Percentiles rank a stretch among this genome's conserved stretches.
Conservation (phyloP, 108 stramenopile species). For the Nitzschia sp. region DNA sequence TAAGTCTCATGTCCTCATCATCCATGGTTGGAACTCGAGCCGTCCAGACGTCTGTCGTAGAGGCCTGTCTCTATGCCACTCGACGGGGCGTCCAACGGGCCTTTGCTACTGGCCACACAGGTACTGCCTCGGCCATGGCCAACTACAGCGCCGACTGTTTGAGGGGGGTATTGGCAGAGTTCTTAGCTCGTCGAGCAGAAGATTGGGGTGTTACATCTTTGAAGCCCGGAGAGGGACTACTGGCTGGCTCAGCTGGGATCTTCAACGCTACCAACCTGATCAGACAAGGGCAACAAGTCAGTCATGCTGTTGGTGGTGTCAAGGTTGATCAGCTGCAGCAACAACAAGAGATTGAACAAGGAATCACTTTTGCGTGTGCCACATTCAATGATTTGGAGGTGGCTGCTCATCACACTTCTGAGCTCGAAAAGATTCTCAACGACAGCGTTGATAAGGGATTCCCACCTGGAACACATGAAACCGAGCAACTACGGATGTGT, state of each 20-base stretch:
- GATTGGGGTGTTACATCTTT: slow-evolving; percentile 56
- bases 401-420: slow-evolving; percentile 60
- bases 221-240: slow-evolving; percentile 81
- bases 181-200: slow-evolving; percentile 71
- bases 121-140: slow-evolving; percentile 77
- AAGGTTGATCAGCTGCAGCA: slow-evolving; percentile 39
- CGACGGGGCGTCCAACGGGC: slow-evolving; percentile 75
- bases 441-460: slow-evolving; percentile 63
- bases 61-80: slow-evolving; percentile 78
- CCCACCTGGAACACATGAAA: slow-evolving; percentile 57
- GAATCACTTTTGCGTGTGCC: slow-evolving; percentile 74
- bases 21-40: slow-evolving; percentile 7
- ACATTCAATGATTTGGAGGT: slow-evolving; percentile 82
- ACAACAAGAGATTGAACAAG: slow-evolving; percentile 52
- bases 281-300: slow-evolving; percentile 13
- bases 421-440: slow-evolving; percentile 58
- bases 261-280: slow-evolving; percentile 41
- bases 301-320: slow-evolving; percentile 23
- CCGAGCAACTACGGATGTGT: slow-evolving; percentile 80
- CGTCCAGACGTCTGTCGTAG: slow-evolving; percentile 77
- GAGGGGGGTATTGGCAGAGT: slow-evolving; percentile 60
- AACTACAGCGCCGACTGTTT: slow-evolving; percentile 70
- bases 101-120: slow-evolving; percentile 83
- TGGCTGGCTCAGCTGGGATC: slow-evolving; percentile 68
- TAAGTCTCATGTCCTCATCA: not conserved